Evolutionary conservation across 2,329 filamentous ascomycete genomes (phyloP), one percentile per base, ranked within the genome.

Genomic region (Hypoxylon sp.): DNA sequence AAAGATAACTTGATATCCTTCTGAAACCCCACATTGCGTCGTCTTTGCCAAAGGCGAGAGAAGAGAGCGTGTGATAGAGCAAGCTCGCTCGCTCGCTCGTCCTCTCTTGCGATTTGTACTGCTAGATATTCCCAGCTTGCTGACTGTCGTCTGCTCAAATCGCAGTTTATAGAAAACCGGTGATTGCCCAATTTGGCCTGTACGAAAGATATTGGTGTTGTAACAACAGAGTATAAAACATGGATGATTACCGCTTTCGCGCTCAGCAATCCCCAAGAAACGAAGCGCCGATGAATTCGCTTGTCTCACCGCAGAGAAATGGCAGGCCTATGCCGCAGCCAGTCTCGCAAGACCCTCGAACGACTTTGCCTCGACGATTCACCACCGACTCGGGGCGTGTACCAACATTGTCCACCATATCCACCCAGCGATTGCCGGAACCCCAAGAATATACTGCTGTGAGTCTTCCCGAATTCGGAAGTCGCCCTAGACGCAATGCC

Each of bases 311-410:
- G 77, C 88, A 89, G 74, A 90, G 92, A 79, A 91, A 91, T 80
- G 87, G 88, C 77, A 85, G 84, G 77, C 88, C 89, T 77, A 85
- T 90, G 79, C 85, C 83, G 71, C 87, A 87, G 72, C 85, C 87
- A 72, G 81, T 84, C 68, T 79, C 87, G 71, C 87, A 89, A 80
- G 93, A 97, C 78, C 87, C 88, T 72, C 90, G 94, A 80, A 88
- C 89, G 70, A 90, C 90, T 75, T 86, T 98, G 79, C 93, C 94
- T 81, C 91, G 95, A 77, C 92, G 95, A 78, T 98, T 98, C 82
- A 98, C 95, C 71, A 96, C 94, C 64, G 97, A 97, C 82, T 90
- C 93, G 82, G 87, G 93, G 81, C 87, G 94, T 86, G 84, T 95
- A 81, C 91, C 92, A 80, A 93, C 92, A 78, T 84, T 93, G 81